Evolutionary conservation across 1,284 basidiomycete genomes (phyloP).

Genomic region (Ustanciosporium gigantosporum): DNA sequence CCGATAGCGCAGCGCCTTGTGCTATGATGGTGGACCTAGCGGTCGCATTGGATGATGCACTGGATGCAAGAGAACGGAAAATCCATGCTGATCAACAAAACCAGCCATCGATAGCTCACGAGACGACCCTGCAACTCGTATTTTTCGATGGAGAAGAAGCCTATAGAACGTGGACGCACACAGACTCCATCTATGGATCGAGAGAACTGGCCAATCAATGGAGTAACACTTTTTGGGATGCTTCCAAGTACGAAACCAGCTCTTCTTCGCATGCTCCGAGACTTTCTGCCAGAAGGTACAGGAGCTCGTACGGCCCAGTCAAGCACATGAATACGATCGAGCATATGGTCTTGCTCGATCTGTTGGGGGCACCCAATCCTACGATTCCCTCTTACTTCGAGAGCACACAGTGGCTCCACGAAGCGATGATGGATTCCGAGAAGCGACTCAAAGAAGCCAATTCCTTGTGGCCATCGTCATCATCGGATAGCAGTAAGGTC

Average conservation of each 20-base stretch:
- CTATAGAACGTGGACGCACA: constrained; percentile 83
- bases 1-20: constrained; percentile 93
- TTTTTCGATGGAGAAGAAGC: constrained; percentile 99
- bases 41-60: constrained; percentile 45
- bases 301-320: constrained; percentile 23
- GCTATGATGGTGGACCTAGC: constrained; percentile 68
- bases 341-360: constrained; percentile 55
- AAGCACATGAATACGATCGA: constrained; percentile 54
- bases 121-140: constrained; percentile 89
- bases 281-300: constrained; percentile 9
- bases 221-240: constrained; percentile 27
- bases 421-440: constrained; percentile 37
- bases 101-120: constrained; percentile 62
- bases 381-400: constrained; percentile 47
- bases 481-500: background rate
- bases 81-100: constrained; percentile 8
- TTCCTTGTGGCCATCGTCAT: constrained; percentile 27
- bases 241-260: constrained; percentile 1
- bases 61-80: constrained; percentile 37
- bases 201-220: constrained; percentile 55
- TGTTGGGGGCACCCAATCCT: constrained; percentile 49
- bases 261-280: too few species aligned
- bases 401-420: constrained; percentile 48
- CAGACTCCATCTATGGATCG: constrained; percentile 91
- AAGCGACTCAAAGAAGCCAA: constrained; percentile 14